Base-by-base conservation (phyloP, 2,329 filamentous ascomycete genomes). In the Aspergillus ibericus region DNA sequence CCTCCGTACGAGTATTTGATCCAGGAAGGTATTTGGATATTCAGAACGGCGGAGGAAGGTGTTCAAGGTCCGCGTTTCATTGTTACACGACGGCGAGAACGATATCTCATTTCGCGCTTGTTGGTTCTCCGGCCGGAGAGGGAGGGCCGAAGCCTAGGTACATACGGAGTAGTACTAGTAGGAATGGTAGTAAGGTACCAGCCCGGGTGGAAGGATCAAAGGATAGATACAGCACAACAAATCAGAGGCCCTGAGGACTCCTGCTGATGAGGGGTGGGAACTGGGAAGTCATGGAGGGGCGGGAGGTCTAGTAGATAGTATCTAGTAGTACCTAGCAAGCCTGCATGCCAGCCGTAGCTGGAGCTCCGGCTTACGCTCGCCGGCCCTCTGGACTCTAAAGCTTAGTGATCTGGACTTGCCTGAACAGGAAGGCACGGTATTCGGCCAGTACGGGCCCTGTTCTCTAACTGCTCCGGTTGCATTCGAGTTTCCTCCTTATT, bases 401-500 rank as follows among this genome's bases (percentile, higher is more conserved):
- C 38, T 42, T 42, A 42, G 38, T 42, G 38, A 42, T 42, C 38
- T 22, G 18, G 38, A 40, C 36, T 40, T 40, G 36, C 36, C 36
- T 18, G 5, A 40, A 8, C 20, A 10, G n/a, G 36, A 5, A 40
- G 36, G 36, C 18, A n/a, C n/a, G n/a, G 18, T 38, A 40, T 18
- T 18, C n/a, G 16, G 6, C 36, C 36, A 40, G 36, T 16, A n/a
- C 36, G 9, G n/a, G 9, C 15, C n/a, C 55, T 60, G 58, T 38
- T 62, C 59, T 55, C 60, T 60, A 32, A 32, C 53, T 5, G 22
- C 36, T 59, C 53, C 50, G 53, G 59, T 59, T 51, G 50, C 61
- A 22, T 57, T 54, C 46, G 52, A 25, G 29, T 61, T 55, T 47
- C 50, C 48, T 56, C 32, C 27, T 18, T 2, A 27, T 18, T 22